These are phyloP conservation scores for Themeda triandra DNA, from an alignment of 176 grass and related monocot species.

Conservation along the genomic window DNA sequence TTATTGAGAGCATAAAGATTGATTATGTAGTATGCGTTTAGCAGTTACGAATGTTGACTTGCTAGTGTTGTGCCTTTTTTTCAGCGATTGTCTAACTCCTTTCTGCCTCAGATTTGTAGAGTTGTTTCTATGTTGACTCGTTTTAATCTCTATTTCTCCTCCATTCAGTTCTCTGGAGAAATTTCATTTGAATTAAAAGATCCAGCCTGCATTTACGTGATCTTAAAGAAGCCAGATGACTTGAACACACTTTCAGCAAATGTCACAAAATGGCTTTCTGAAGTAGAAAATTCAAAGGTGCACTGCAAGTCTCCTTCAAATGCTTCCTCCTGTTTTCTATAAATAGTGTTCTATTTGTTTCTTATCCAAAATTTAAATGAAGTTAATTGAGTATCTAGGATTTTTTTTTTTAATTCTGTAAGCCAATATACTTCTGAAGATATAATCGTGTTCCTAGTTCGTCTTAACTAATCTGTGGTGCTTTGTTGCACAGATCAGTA, in stretches of 20 bases:
- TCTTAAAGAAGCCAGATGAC: slow-evolving; percentile 82
- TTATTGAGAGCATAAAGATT: neutral
- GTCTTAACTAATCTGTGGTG: neutral
- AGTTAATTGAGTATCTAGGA: neutral
- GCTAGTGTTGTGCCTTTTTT: neutral
- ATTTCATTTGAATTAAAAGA: slow-evolving; percentile 92
- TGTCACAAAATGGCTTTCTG: slow-evolving; percentile 79
- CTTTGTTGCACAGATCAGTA: slow-evolving; percentile 64
- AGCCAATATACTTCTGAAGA: neutral
- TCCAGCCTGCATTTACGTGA: slow-evolving; percentile 64
- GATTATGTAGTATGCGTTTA: neutral
- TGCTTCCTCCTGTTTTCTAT: neutral
- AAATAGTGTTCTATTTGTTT: neutral
- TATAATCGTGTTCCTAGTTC: neutral
- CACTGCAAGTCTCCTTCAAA: neutral
- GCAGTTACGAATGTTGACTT: neutral
- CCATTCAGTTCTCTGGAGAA: slow-evolving; percentile 72
- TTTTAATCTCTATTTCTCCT: slow-evolving; percentile 20
- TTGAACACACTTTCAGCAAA: slow-evolving; percentile 63
- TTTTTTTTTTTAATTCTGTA: neutral
- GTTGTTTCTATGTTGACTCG: slow-evolving; percentile 4
- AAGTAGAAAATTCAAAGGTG: slow-evolving; percentile 90
- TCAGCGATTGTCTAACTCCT: too few species aligned
- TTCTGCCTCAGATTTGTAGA: neutral
- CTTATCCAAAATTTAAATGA: neutral